phyloP scores from a whole-genome alignment of 2,329 filamentous ascomycete genomes.

The Monosporascus ibericus region DNA sequence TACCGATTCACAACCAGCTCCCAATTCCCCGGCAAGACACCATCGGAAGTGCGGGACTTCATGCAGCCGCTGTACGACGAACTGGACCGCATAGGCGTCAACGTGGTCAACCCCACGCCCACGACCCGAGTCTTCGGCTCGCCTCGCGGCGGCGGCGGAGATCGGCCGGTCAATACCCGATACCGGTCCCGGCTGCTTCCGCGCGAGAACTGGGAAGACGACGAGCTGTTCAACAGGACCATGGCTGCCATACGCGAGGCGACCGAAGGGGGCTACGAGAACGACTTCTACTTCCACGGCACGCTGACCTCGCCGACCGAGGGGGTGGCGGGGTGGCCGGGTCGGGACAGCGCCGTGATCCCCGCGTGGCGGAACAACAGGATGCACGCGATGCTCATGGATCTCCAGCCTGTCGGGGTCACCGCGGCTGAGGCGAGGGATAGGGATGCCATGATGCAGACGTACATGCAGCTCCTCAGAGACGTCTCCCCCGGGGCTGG shows the following conservation, averaged over 20 bases:
- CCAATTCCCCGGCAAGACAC: slow-evolving; percentile 24
- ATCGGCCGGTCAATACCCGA: slow-evolving; percentile 23
- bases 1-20: slow-evolving; percentile 26
- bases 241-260: slow-evolving; percentile 26
- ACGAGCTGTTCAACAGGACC: slow-evolving; percentile 17
- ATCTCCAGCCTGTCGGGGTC: slow-evolving; percentile 14
- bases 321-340: slow-evolving; percentile 24
- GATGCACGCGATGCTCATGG: slow-evolving; percentile 30
- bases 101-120: slow-evolving; percentile 20
- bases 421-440: slow-evolving; percentile 15
- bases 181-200: slow-evolving; percentile 29
- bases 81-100: slow-evolving; percentile 25
- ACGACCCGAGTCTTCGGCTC: slow-evolving; percentile 24
- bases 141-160: slow-evolving; percentile 15
- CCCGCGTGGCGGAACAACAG: slow-evolving; percentile 36
- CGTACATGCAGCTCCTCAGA: slow-evolving; percentile 22
- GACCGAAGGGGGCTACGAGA: slow-evolving; percentile 25
- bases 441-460: slow-evolving; percentile 19
- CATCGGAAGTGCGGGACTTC: slow-evolving; percentile 16
- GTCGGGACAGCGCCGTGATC: slow-evolving; percentile 28
- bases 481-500: slow-evolving; percentile 34
- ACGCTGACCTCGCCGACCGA: slow-evolving; percentile 25
- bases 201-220: slow-evolving; percentile 22
- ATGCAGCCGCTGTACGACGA: slow-evolving; percentile 27
- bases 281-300: slow-evolving; percentile 28